Percentiles rank a stretch among this genome's conserved stretches.
Conservation (phyloP, 2,329 filamentous ascomycete genomes). For the Diaporthe sp. region DNA sequence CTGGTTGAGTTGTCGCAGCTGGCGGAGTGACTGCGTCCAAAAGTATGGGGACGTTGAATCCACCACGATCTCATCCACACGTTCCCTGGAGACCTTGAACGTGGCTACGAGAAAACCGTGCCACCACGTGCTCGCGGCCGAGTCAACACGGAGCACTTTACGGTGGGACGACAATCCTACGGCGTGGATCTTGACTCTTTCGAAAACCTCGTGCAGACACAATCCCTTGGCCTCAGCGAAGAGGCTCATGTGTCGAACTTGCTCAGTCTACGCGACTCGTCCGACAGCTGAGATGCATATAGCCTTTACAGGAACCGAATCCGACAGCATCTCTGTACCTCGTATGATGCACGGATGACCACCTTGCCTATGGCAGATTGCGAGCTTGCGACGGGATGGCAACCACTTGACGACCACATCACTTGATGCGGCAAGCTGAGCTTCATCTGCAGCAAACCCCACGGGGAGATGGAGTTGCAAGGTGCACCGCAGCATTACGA, state of each 20-base stretch:
- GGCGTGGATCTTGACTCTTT: conserved; percentile 10
- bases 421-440: conserved; percentile 15
- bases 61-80: neutral
- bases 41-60: neutral
- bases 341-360: neutral
- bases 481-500: neutral
- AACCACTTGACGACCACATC: neutral
- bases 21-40: conserved; percentile 9
- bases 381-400: neutral
- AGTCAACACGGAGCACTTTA: conserved; percentile 1
- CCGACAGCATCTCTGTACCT: neutral
- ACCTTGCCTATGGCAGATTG: neutral
- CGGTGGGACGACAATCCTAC: neutral
- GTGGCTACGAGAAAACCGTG: neutral
- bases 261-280: conserved; percentile 5
- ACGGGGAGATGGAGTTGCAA: neutral
- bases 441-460: conserved; percentile 16
- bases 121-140: conserved; percentile 7
- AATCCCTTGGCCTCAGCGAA: neutral
- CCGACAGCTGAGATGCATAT: neutral
- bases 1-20: neutral
- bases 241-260: neutral
- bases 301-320: neutral
- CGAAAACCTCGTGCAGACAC: conserved; percentile 5
- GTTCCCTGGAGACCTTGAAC: neutral